Conservation (phyloP, 2,329 filamentous ascomycete genomes). For the Fonsecaea pedrosoi region DNA sequence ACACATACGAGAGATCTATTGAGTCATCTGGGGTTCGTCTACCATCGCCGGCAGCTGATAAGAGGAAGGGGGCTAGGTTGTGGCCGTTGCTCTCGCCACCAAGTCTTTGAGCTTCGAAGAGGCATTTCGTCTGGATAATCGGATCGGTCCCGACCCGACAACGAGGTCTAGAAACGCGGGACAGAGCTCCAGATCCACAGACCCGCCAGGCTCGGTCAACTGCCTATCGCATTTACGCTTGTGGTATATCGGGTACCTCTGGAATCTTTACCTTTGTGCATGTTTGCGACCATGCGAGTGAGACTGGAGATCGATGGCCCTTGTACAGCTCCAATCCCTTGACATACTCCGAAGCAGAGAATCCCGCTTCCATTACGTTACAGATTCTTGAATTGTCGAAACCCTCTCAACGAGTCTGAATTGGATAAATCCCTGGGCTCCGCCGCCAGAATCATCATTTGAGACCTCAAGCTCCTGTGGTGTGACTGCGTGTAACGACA, state of each 20-base stretch:
- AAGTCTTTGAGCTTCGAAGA: not conserved
- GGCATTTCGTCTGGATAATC: not conserved
- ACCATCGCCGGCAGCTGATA: too few relatives aligned
- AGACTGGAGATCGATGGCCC: not conserved
- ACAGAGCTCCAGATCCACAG: not conserved
- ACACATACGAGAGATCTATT: too few relatives aligned
- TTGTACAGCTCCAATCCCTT: not conserved
- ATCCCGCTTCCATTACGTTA: not conserved
- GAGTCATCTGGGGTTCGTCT: too few relatives aligned
- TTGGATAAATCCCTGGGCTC: not conserved
- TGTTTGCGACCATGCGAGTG: not conserved
- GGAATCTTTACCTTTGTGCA: too few relatives aligned
- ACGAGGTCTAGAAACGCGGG: not conserved
- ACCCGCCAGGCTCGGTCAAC: not conserved
- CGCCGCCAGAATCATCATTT: not conserved
- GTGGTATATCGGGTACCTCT: not conserved
- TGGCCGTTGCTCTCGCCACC: not conserved
- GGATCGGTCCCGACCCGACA: slow-evolving; percentile 19
- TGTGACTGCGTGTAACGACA: not conserved
- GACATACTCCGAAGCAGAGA: not conserved
- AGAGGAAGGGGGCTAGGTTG: too few relatives aligned
- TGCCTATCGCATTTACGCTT: not conserved
- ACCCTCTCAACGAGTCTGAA: not conserved
- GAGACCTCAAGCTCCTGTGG: not conserved
- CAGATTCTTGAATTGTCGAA: not conserved